Base-by-base conservation (phyloP, 352 stramenopile genomes). In the Pythium graminicola region DNA sequence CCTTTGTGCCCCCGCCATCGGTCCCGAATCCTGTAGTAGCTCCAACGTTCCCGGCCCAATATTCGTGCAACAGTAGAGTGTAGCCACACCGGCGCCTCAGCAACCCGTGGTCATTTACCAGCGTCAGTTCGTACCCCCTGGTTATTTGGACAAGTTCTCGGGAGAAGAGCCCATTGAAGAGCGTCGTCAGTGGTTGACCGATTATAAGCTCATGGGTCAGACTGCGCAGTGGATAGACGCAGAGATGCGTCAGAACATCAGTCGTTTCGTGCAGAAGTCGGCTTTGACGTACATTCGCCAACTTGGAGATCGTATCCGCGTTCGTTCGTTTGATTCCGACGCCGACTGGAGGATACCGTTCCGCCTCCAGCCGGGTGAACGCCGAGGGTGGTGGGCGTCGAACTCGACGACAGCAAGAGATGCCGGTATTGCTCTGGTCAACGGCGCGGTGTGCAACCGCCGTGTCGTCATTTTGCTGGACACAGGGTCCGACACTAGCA, bases 381-480 rank as follows among this genome's bases (percentile, higher is more conserved):
- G 50, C 19, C 50, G n/a, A n/a, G 40, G 39, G 9, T 57, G 50
- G 50, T 57, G 50, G 39, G 49, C 50, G 1, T 13, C 3, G 2
- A 4, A 57, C 14, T 22, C 2, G 14, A n/a, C 43, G 19, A 6
- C 50, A 10, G 20, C 22, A 4, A 11, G 40, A 17, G 5, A 35
- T 11, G 22, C 22, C 20, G 28, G 40, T 1, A 50, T 57, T 35
- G 50, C 50, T 2, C 6, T 44, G 17, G 50, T 57, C 2, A 4
- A 50, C 17, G 50, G 41, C 0, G 50, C 50, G 6, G 28, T 58
- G 28, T 58, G 50, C 22, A 16, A 58, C 17, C 39, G n/a, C n/a
- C n/a, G 50, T 13, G 14, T 23, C 8, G 20, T 1, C 11, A 58
- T 50, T 24, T 38, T 58, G 40, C 23, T 58, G 6, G 50, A 58